Percentiles rank a stretch among this genome's conserved stretches.
phyloP scores from a whole-genome alignment of 768 basidiomycete species.

The Solioccasus polychromus region DNA sequence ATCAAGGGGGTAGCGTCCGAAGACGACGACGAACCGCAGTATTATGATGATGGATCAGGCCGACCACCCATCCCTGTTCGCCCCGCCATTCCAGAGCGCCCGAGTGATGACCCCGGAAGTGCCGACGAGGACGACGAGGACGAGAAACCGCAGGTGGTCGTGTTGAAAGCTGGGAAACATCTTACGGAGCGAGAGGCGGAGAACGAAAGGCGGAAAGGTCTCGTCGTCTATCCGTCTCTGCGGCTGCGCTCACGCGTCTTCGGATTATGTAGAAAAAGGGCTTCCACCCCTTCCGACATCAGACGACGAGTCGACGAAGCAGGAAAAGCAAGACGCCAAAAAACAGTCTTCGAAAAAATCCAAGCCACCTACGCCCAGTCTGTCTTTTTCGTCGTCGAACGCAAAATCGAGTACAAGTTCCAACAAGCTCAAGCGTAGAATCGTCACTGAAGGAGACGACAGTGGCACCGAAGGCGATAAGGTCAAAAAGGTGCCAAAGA shows the following conservation, averaged over 20 bases:
- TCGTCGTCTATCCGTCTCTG: conserved; percentile 12
- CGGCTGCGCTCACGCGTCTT: conserved; percentile 3
- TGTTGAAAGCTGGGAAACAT: conserved; percentile 86
- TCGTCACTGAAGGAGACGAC: conserved; percentile 32
- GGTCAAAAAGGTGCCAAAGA: conserved; percentile 37
- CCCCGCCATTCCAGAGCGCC: conserved; percentile 69
- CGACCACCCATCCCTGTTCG: conserved; percentile 71
- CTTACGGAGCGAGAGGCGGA: conserved; percentile 74
- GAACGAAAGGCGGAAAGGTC: conserved; percentile 73
- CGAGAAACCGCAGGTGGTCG: conserved; percentile 87
- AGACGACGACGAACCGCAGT: conserved; percentile 47
- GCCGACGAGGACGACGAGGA: conserved; percentile 70
- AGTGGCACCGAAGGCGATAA: conserved; percentile 21
- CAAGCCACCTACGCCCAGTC: conserved; percentile 18
- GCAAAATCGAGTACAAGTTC: conserved; percentile 20
- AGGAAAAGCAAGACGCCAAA: conserved; percentile 36
- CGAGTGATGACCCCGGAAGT: conserved; percentile 66
- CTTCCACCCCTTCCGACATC: conserved; percentile 50
- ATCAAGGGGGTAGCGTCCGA: conserved; percentile 52
- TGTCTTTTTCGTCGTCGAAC: conserved; percentile 42
- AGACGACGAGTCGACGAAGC: conserved; percentile 19
- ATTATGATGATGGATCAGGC: conserved; percentile 65
- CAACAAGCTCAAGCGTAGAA: conserved; percentile 35
- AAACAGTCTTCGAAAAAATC: conserved; percentile 18
- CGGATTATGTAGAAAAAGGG: conserved; percentile 53